Base-by-base conservation (phyloP, 1,284 basidiomycete genomes). In the Salmacisia buchloeana region DNA sequence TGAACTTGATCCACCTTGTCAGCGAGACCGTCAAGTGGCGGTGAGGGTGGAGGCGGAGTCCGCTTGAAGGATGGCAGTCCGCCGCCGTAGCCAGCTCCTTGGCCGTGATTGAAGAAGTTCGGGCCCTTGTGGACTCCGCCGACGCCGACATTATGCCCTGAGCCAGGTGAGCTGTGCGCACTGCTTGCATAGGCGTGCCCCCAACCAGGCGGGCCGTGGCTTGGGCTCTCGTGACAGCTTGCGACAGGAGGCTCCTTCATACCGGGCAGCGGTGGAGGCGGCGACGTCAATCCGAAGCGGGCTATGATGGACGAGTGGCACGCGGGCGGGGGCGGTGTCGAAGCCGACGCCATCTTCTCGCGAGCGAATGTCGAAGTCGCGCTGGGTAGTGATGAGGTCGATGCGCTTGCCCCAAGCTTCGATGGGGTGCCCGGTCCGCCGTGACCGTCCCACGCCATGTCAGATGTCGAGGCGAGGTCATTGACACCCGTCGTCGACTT, bases 191-290 rank as follows among this genome's bases (percentile, higher is more conserved):
- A 23, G n/a, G 25, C 57, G 18, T 21, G 25, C 21, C 57, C 43
- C 43, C 57, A 36, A 36, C 43, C 33, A 18, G 57, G 25, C n/a
- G n/a, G 9, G 7, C 6, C 9, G 9, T 52, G 23, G 46, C n/a
- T 9, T 10, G 23, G 23, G 46, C 18, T 9, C 9, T 46, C 18
- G 10, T 46, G 43, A 46, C 10, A 12, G 10, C 10, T 13, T 73
- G 66, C 67, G 58, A 23, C 65, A 66, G 2, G 66, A 63, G 23
- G 15, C 18, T 29, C 13, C 15, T 9, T 35, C 27, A 41, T 45
- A 41, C 69, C 69, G 7, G 71, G 71, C 45, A 71, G 58, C 10
- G 71, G 69, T 9, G 71, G 71, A 4, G 69, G 71, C 3, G 69
- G 70, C 43, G 65, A 58, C n/a, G 43, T 65, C 29, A 71, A 60